Base-by-base conservation (phyloP, 1,139 yeast genomes). In the Saccharomycopsis hybrid region DNA sequence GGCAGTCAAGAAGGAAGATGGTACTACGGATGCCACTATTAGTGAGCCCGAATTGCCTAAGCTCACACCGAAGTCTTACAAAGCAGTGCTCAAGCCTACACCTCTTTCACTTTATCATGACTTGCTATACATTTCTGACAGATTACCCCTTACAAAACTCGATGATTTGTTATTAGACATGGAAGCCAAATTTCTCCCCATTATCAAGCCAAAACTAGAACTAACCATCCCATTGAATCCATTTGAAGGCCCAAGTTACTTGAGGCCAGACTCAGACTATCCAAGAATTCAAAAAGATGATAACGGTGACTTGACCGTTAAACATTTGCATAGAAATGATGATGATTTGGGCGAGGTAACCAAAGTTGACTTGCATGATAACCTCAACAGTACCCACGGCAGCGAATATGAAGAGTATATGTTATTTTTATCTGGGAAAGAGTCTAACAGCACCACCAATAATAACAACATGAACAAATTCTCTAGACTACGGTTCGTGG, bases 321-420 rank as follows among this genome's bases (percentile, higher is more conserved):
- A 60, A 57, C 76, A 64, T 57, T 67, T 59, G 30, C 85, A 82
- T 62, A 70, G 89, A 49, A 64, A 72, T 2, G 73, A 67, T 50
- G 70, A 73, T 32, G 66, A 70, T 1, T 70, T 70, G 7, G 66
- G 65, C 54, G 68, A 68, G 28, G 69, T 67, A 43, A 71, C 66
- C 37, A 71, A 72, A 54, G 62, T 67, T 47, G 77, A 76, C 33
- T 63, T 80, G 44, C 86, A 80, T 58, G 87, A 80, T 3, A 33
- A 40, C 28, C 28, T 36, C 59, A 86, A 81, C 55, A 64, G 72
- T 39, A 77, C 79, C 9, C 96, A 87, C 61, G 83, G 86, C 37
- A 81, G 90, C 2, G 95, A 89, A 57, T 89, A 86, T 65, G 97
- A 92, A 65, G 96, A 87, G 62, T 73, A 89, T 62, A 90, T 92